Percentiles rank a stretch among this genome's conserved stretches.
These are phyloP conservation scores for Gardenia jasminoides DNA, from an alignment of 257 asterid species.

Conservation along the genomic window DNA sequence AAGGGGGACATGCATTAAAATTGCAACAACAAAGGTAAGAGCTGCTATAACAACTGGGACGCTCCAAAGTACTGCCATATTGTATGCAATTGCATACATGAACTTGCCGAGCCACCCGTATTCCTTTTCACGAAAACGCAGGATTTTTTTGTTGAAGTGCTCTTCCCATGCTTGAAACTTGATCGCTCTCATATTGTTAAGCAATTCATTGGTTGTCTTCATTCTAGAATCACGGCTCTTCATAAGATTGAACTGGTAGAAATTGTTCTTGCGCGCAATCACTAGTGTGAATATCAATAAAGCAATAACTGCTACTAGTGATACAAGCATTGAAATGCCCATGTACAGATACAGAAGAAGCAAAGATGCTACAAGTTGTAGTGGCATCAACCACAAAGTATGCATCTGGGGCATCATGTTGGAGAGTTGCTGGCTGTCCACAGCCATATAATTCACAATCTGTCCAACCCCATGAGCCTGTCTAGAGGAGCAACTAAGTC, in stretches of 20 bases:
- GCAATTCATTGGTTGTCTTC: conserved; percentile 60
- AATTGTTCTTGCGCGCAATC: conserved; percentile 33
- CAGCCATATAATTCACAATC: conserved; percentile 78
- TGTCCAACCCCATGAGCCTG: conserved; percentile 78
- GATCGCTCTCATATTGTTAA: conserved; percentile 61
- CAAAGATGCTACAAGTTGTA: conserved; percentile 52
- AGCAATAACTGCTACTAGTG: conserved; percentile 33
- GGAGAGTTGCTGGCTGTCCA: conserved; percentile 61
- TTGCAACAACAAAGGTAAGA: conserved; percentile 48
- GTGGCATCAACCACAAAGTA: conserved; percentile 63
- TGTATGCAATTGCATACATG: conserved; percentile 31
- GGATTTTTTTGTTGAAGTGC: conserved; percentile 49
- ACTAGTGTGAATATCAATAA: conserved; percentile 28
- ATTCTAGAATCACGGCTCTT: conserved; percentile 55
- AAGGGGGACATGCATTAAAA: conserved; percentile 30
- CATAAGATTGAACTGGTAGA: conserved; percentile 52
- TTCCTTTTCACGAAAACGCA: conserved; percentile 39
- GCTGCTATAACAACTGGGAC: conserved; percentile 39
- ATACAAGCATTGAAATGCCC: conserved; percentile 45
- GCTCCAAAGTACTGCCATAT: conserved; percentile 53
- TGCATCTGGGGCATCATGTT: conserved; percentile 60
- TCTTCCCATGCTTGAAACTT: conserved; percentile 88
- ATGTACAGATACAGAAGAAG: conserved; percentile 43
- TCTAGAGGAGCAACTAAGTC: conserved; percentile 51
- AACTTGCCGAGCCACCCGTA: conserved; percentile 58